phyloP scores from a whole-genome alignment of 1,284 basidiomycete genomes.

The Omphalotus olearius region DNA sequence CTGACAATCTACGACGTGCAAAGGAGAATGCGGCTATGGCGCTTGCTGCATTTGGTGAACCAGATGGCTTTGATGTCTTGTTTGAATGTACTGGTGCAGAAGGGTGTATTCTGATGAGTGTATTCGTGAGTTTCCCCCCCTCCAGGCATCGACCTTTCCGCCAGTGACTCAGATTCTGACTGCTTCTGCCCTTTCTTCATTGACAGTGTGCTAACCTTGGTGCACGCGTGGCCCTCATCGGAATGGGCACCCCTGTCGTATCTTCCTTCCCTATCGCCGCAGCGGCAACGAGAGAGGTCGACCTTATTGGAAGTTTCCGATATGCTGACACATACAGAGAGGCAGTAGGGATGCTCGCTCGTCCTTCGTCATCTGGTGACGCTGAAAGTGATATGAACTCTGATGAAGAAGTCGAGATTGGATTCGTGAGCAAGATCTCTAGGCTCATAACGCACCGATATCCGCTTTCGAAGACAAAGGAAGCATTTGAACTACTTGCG shows the following conservation, averaged over 20 bases:
- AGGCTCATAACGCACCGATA: conserved; percentile 83
- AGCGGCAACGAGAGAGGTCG: conserved; percentile 87
- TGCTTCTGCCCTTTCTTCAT: not conserved
- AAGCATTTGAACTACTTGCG: conserved; percentile 78
- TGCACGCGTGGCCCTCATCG: conserved; percentile 88
- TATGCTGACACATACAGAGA: conserved; percentile 87
- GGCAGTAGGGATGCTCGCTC: conserved; percentile 75
- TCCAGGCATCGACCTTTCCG: too few species aligned
- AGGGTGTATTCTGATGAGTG: conserved; percentile 82
- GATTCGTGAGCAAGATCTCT: conserved; percentile 9
- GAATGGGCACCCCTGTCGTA: conserved; percentile 89
- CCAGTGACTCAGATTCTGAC: not conserved
- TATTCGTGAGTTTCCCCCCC: conserved; percentile 57
- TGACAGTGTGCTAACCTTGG: conserved; percentile 76
- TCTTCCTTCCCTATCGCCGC: conserved; percentile 73
- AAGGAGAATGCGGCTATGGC: conserved; percentile 55
- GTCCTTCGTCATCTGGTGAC: conserved; percentile 40
- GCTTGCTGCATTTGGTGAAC: conserved; percentile 54
- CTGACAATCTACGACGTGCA: conserved; percentile 33
- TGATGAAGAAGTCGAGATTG: conserved; percentile 44
- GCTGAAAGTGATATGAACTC: too few species aligned
- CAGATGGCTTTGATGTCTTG: conserved; percentile 86
- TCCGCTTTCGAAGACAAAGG: conserved; percentile 56
- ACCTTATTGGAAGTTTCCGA: conserved; percentile 89
- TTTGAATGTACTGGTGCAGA: conserved; percentile 96